Percentiles rank a stretch among this genome's conserved stretches.
phyloP scores from a whole-genome alignment of 176 grass and related monocot species.

The Chloris gayana region DNA sequence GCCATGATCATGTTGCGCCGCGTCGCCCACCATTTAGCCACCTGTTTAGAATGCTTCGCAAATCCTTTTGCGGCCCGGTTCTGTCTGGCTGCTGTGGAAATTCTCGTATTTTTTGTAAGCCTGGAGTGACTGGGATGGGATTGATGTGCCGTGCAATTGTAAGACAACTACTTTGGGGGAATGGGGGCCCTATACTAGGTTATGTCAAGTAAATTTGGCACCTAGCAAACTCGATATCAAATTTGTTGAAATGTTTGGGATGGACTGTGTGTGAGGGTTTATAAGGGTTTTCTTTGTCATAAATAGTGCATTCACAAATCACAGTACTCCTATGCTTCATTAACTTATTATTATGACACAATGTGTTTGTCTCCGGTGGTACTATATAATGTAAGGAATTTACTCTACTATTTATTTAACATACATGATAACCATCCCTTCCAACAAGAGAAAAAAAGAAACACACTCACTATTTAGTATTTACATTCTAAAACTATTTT shows the following conservation, averaged over 20 bases:
- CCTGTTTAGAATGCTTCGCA: neutral
- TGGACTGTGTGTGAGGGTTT: neutral
- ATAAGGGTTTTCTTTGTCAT: neutral
- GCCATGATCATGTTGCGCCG: neutral
- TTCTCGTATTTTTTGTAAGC: neutral
- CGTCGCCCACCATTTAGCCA: neutral
- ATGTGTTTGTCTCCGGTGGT: neutral
- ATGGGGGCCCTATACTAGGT: neutral
- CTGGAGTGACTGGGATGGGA: neutral
- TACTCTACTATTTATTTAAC: constrained; percentile 9
- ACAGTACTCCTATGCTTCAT: neutral
- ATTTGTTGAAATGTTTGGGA: neutral
- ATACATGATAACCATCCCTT: neutral
- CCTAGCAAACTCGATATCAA: neutral
- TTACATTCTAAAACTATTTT: constrained; percentile 35
- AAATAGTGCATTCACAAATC: neutral
- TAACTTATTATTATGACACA: neutral
- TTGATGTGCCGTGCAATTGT: neutral
- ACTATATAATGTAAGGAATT: neutral
- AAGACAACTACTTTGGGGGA: neutral
- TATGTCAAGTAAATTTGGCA: neutral
- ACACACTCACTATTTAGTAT: constrained; percentile 44
- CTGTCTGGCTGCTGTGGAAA: neutral
- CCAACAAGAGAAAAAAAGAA: neutral
- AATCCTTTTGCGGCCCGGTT: neutral